Percentiles rank a stretch among this genome's conserved stretches.
These are phyloP conservation scores for Chaetomiaceae sp. DNA, from an alignment of 2,329 filamentous ascomycete species.

Conservation along the genomic window DNA sequence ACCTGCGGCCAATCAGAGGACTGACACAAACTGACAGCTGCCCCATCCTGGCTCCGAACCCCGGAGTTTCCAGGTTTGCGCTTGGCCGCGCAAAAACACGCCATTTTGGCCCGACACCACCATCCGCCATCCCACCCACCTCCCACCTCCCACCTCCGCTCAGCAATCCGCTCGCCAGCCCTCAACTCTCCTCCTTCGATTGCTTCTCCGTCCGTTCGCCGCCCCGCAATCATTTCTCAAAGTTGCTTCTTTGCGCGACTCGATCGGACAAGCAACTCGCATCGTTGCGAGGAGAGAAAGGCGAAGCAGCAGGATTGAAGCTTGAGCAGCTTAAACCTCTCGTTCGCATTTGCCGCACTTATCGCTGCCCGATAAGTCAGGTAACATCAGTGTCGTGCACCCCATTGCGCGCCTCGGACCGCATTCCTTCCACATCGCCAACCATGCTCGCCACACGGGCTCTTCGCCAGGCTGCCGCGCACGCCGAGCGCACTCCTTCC, in stretches of 20 bases:
- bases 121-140: neutral
- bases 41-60: no score
- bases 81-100: no score
- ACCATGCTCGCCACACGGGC: slow-evolving; percentile 49
- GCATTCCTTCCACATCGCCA: neutral
- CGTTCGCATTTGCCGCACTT: neutral
- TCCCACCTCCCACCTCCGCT: slow-evolving; percentile 6
- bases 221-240: neutral
- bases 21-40: no score
- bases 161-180: slow-evolving; percentile 6
- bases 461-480: slow-evolving; percentile 53
- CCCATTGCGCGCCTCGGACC: no score
- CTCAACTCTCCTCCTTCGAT: slow-evolving; percentile 23
- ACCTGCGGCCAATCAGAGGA: no score
- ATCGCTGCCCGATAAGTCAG: neutral
- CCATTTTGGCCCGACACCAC: no score
- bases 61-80: no score
- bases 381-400: no score
- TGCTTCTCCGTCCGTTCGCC: slow-evolving; percentile 16
- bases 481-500: slow-evolving; percentile 54
- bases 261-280: slow-evolving; percentile 18
- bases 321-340: neutral
- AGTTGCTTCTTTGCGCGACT: slow-evolving; percentile 3
- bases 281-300: slow-evolving; percentile 22
- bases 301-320: neutral